These are phyloP conservation scores for Marasmius sp. DNA, from an alignment of 1,284 basidiomycete species.

Conservation along the genomic window DNA sequence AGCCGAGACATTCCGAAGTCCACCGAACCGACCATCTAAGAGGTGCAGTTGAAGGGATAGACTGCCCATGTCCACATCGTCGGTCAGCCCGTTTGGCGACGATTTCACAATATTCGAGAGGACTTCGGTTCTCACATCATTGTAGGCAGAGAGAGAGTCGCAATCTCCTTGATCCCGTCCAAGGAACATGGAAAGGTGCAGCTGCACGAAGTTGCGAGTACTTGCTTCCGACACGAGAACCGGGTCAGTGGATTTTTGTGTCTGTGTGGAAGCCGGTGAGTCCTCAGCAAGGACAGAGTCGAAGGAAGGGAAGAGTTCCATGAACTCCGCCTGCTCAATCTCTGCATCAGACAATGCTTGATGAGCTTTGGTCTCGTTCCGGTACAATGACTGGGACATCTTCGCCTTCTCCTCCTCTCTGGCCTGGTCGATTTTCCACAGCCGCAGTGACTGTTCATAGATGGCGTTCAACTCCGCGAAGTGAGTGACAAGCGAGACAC, in stretches of 20 bases:
- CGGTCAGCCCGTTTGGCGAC: conserved; percentile 32
- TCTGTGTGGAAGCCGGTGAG: neutral
- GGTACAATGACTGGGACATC: conserved; percentile 80
- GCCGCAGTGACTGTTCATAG: conserved; percentile 74
- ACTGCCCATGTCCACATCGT: conserved; percentile 48
- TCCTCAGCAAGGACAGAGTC: conserved; percentile 47
- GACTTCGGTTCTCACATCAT: conserved; percentile 25
- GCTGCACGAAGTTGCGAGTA: conserved; percentile 30
- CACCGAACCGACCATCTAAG: conserved; percentile 35
- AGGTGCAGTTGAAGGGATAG: conserved; percentile 47
- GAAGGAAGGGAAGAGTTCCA: conserved; percentile 82
- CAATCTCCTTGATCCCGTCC: conserved; percentile 25
- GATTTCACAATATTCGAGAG: conserved; percentile 33
- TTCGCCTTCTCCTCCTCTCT: conserved; percentile 66
- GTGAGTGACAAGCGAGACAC: conserved; percentile 29
- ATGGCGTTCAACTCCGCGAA: conserved; percentile 41
- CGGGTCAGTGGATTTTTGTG: neutral
- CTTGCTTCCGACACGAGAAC: conserved; percentile 2
- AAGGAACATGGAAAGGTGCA: conserved; percentile 31
- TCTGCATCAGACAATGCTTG: conserved; percentile 70
- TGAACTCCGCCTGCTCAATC: conserved; percentile 80
- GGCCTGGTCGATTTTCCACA: conserved; percentile 84
- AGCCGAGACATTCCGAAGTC: conserved; percentile 25
- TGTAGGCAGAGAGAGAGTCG: conserved; percentile 20
- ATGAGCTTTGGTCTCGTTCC: conserved; percentile 60